Conservation (phyloP, 495 filamentous ascomycete genomes). For the Penicillium chermesinum region DNA sequence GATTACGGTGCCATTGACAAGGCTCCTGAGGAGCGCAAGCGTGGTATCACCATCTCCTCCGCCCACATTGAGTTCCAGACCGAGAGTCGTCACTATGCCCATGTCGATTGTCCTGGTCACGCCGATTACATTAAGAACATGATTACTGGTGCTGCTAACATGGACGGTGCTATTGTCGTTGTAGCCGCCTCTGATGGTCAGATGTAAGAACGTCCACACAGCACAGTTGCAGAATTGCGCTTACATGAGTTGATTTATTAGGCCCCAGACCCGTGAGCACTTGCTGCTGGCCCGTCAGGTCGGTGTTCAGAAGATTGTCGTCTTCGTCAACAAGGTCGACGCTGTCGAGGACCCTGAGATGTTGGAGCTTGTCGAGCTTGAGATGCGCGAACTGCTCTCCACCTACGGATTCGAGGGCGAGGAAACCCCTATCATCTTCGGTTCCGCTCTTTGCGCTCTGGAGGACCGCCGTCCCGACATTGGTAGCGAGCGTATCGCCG, state of each 20-base stretch:
- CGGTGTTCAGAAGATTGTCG: slow-evolving; percentile 94
- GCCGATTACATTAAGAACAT: slow-evolving; percentile 99
- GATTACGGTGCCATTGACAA: slow-evolving; percentile 98
- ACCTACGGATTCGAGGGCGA: slow-evolving; percentile 97
- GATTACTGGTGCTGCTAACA: slow-evolving; percentile 95
- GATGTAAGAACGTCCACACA: slow-evolving; percentile 54
- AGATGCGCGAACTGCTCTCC: slow-evolving; percentile 94
- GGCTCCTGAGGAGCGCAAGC: slow-evolving; percentile 97
- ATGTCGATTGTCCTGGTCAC: slow-evolving; percentile 99
- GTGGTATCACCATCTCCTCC: slow-evolving; percentile 98
- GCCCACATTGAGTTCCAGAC: slow-evolving; percentile 98
- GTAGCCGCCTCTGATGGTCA: slow-evolving; percentile 98
- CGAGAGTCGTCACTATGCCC: slow-evolving; percentile 88
- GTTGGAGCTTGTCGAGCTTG: slow-evolving; percentile 99
- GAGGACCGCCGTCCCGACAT: slow-evolving; percentile 83
- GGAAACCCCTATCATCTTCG: slow-evolving; percentile 92
- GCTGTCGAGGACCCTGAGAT: slow-evolving; percentile 95
- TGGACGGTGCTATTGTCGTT: slow-evolving; percentile 98
- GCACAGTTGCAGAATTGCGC: slow-evolving; percentile 3
- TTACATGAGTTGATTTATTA: slow-evolving; percentile 28
- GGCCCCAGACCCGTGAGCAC: slow-evolving; percentile 97
- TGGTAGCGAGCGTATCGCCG: slow-evolving; percentile 76
- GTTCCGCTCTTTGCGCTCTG: slow-evolving; percentile 93
- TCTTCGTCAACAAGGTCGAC: slow-evolving; percentile 99
- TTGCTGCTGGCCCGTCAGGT: slow-evolving; percentile 96